Base-by-base conservation (phyloP, 2,329 filamentous ascomycete species). In the Penicillium brasilianum region DNA sequence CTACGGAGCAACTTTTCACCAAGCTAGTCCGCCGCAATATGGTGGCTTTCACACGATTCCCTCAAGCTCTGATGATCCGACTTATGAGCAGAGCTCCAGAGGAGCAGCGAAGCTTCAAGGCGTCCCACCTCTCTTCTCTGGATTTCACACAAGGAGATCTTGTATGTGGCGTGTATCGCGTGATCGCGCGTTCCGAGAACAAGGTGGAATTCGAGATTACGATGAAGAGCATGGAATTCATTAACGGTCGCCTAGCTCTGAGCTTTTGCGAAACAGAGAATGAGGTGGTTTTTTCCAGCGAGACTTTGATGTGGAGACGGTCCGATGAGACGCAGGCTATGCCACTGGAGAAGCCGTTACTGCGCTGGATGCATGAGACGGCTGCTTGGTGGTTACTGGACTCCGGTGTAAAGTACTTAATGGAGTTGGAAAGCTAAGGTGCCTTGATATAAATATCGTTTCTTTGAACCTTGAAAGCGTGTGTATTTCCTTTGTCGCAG, bases 371-470 rank as follows among this genome's bases (percentile, higher is more conserved):
- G 58, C 74, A 77, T 61, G 74, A 77, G 55, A 65, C 71, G 34
- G 70, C 72, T 20, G 55, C 73, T 30, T 77, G 75, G 75, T 77
- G 74, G 74, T 65, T 77, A 58, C 54, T 77, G 55, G 74, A 74
- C 57, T 75, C 73, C 10, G 75, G 74, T 4, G 66, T 72, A 20
- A 53, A 52, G 22, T 77, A 74, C 69, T 37, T 77, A 63, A 66
- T 59, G 55, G 67, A 68, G 30, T 30, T 71, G 54, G 66, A 70
- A 37, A 18, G 11, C 36, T 66, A 37, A 56, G 32, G 10, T 44
- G 14, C 20, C 20, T 34, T 3, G 1, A 10, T 22, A 10, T 34
- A n/a, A 2, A 3, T n/a, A 3, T 18, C 7, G 20, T 52, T 34
- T 59, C 14, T 43, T 55, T n/a, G 41, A 32, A 20, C 1, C 48